Evolutionary conservation across 164 flowering plant genomes (phyloP), one percentile per base, ranked within the genome.

Genomic region (Chimonanthus salicifolius): DNA sequence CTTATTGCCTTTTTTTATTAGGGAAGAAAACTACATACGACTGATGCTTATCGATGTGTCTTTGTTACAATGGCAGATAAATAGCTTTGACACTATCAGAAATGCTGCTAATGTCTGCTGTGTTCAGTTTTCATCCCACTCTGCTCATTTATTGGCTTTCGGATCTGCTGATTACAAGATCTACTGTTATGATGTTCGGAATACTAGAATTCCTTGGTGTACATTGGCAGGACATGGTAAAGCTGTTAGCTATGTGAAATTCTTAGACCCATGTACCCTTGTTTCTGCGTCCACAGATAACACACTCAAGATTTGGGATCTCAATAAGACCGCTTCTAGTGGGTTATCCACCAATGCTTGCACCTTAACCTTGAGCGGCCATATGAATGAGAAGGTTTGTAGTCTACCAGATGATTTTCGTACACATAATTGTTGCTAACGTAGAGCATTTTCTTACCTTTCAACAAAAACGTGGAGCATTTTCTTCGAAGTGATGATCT

Each of bases 211-310:
- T 7, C 98, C 99, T 49, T 94, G 98, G 98, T 96, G 99, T 85
- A 79, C 89, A 66, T 80, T 96, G 84, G 84, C 83, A 51, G 98
- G 97, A 72, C 97, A 94, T 73, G 85, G 81, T 5, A 94, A 87
- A 83, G 88, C 99, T 78, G 97, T 96, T 64, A 96, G 98, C 83
- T 91, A 88, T 78, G 95, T 93, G 67, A 94, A 89, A 82, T 96
- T 96, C 76, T 69, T 96, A 79, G 99, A 96, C 79, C 77, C 94
- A 20, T 83, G 75, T 72, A 91, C 99, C 49, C 80, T 96, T 60
- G 88, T 96, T 74, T 87, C 99, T 70, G 97, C 97, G 68, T 96
- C 99, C 71, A 96, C 97, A 8, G 99, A 96, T 80, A 96, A 87
- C 78, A 86, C 92, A 16, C 75, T 96, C 69, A 94, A 92, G 84